Percentiles rank a stretch among this genome's conserved stretches.
These are phyloP conservation scores for Lecanicillium sp. DNA, from an alignment of 2,329 filamentous ascomycete genomes.

Conservation along the genomic window DNA sequence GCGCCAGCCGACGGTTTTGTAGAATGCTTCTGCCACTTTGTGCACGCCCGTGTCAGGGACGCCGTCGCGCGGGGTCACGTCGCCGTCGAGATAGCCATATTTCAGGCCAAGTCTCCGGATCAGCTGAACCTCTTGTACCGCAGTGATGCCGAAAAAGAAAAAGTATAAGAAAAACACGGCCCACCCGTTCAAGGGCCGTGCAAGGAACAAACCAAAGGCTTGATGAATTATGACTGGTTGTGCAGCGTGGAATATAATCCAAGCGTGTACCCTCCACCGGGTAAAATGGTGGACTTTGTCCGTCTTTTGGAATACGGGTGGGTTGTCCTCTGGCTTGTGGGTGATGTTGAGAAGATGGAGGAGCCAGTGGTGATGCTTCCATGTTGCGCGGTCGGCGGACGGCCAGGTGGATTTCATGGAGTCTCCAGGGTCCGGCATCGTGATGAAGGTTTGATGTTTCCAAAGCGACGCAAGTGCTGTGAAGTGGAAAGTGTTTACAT, in stretches of 20 bases:
- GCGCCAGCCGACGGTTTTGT: conserved; percentile 23
- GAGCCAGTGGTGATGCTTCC: conserved; percentile 22
- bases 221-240: conserved; percentile 28
- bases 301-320: conserved; percentile 27
- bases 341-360: conserved; percentile 20
- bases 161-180: conserved; percentile 26
- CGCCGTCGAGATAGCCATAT: conserved; percentile 31
- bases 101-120: conserved; percentile 27
- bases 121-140: conserved; percentile 26
- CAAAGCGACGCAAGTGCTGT: no score
- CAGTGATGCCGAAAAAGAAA: no score
- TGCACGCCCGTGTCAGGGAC: conserved; percentile 28
- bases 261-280: conserved; percentile 24
- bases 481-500: no score
- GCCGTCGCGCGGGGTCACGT: conserved; percentile 30
- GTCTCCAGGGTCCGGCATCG: conserved; percentile 13
- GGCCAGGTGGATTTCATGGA: conserved; percentile 30
- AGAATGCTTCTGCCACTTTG: conserved; percentile 21
- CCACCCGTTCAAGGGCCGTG: conserved; percentile 18
- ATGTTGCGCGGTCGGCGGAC: conserved; percentile 15
- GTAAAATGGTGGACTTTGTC: conserved; percentile 29
- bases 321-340: conserved; percentile 18
- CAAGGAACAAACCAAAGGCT: no score
- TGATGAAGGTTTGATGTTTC: no score
- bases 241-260: conserved; percentile 27